Percentiles rank a stretch among this genome's conserved stretches.
Evolutionary conservation across 106 monocot species (phyloP).

Genomic region (Dioscorea zingiberensis): DNA sequence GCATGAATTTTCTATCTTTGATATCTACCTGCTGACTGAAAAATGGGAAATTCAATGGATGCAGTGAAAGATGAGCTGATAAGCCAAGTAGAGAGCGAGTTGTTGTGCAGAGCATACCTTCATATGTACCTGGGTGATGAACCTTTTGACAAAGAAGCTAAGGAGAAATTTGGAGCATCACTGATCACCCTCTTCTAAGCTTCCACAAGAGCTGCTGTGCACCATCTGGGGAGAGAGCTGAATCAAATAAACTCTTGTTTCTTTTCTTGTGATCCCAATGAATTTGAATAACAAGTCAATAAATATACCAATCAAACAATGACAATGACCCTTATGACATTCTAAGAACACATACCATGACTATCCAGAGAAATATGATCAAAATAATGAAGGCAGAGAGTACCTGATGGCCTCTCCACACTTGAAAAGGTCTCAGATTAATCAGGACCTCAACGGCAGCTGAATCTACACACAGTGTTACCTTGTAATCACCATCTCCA

Average conservation of each 20-base stretch:
- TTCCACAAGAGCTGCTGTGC: neutral
- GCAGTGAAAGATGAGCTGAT: slow-evolving; percentile 59
- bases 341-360: too few relatives aligned
- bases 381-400: slow-evolving; percentile 31
- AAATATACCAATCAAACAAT: too few relatives aligned
- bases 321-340: too few relatives aligned
- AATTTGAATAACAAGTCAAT: too few relatives aligned
- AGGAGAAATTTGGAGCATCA: slow-evolving; percentile 37
- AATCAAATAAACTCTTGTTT: too few relatives aligned
- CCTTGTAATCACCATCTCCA: slow-evolving; percentile 55
- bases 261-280: too few relatives aligned
- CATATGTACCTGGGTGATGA: slow-evolving; percentile 63
- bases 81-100: slow-evolving; percentile 45
- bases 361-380: neutral
- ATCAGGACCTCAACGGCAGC: slow-evolving; percentile 39
- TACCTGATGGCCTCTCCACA: slow-evolving; percentile 47
- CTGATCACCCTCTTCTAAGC: slow-evolving; percentile 30
- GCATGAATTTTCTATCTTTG: too few relatives aligned
- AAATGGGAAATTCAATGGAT: neutral
- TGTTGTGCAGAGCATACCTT: slow-evolving; percentile 60
- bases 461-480: slow-evolving; percentile 52
- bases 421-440: slow-evolving; percentile 39
- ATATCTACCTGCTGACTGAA: too few relatives aligned
- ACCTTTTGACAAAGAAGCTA: slow-evolving; percentile 60
- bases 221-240: too few relatives aligned